These are phyloP conservation scores for Rehmannia glutinosa DNA, from an alignment of 257 asterid species.

Conservation along the genomic window DNA sequence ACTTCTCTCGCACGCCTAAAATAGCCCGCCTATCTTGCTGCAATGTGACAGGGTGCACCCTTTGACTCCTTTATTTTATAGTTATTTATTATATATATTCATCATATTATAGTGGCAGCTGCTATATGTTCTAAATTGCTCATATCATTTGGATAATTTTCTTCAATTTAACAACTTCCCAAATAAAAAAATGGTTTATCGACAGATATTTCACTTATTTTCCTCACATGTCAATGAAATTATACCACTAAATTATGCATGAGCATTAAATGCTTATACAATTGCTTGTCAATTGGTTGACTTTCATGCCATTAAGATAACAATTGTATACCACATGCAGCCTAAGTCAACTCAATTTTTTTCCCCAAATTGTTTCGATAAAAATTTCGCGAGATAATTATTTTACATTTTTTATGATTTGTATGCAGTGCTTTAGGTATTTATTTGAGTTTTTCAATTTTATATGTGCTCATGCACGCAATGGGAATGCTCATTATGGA, in stretches of 20 bases:
- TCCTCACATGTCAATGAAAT: not conserved
- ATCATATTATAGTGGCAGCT: too few species aligned
- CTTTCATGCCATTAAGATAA: not conserved
- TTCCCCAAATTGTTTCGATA: not conserved
- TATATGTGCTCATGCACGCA: not conserved
- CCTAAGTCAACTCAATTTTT: not conserved
- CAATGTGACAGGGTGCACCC: constrained; percentile 3
- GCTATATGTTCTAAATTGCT: not conserved
- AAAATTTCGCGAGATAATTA: not conserved
- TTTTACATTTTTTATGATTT: not conserved
- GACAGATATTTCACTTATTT: not conserved
- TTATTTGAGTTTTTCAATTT: not conserved
- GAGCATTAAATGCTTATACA: constrained; percentile 11
- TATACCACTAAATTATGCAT: too few species aligned
- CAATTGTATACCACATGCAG: not conserved
- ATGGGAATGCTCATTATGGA: not conserved
- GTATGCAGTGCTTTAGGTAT: not conserved
- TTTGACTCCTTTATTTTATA: not conserved
- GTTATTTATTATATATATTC: not conserved
- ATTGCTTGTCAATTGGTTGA: not conserved
- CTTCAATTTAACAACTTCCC: not conserved
- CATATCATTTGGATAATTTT: not conserved
- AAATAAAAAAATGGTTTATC: not conserved
- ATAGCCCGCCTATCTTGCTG: constrained; percentile 18
- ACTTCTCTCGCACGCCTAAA: constrained; percentile 23